Evolutionary conservation across 257 asterid genomes (phyloP).

Genomic region (Coffea canephora): DNA sequence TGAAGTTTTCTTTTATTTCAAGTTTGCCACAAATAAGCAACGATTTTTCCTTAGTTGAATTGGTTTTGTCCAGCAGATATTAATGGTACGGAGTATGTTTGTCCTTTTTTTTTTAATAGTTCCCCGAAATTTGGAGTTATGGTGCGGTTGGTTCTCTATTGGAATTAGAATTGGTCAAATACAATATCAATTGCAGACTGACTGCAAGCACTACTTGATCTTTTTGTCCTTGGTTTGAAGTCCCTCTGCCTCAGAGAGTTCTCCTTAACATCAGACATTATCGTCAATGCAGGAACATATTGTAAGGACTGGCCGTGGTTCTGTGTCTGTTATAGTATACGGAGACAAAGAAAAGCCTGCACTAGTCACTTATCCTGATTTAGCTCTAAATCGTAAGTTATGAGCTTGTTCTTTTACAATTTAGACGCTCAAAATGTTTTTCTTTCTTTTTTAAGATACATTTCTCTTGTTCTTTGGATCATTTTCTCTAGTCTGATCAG

Average conservation of each 20-base stretch:
- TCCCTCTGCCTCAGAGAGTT: not conserved
- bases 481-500: conserved; percentile 11
- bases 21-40: not conserved
- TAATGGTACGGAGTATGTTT: conserved; percentile 7
- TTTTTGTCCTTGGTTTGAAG: not conserved
- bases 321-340: conserved; percentile 80
- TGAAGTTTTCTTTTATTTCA: not conserved
- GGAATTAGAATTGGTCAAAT: not conserved
- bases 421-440: conserved; percentile 5
- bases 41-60: not conserved
- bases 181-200: not conserved
- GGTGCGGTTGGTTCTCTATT: not conserved
- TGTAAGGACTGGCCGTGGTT: conserved; percentile 65
- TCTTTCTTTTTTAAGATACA: not conserved
- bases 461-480: not conserved
- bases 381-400: conserved; percentile 89
- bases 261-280: not conserved
- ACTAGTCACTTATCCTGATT: conserved; percentile 89
- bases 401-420: conserved; percentile 13
- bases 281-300: conserved; percentile 65
- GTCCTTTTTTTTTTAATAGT: not conserved
- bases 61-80: not conserved
- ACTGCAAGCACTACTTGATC: not conserved
- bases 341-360: conserved; percentile 95
- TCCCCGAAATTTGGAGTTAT: not conserved